Conservation (phyloP, 192 early-diverging fungal genomes). For the Linnemannia elongata region DNA sequence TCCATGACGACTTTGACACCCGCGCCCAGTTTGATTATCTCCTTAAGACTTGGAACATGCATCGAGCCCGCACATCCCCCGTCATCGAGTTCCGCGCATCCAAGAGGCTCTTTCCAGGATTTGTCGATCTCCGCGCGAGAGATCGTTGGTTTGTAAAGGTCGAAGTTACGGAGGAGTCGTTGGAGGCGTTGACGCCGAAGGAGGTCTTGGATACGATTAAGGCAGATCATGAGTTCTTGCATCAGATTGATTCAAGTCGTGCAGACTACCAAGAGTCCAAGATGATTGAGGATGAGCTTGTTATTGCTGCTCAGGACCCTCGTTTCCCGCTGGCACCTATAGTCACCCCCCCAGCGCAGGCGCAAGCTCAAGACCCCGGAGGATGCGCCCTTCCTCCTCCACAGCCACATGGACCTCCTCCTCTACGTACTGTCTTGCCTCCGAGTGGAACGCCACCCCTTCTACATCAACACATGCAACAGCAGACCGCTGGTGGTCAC, state of each 20-base stretch:
- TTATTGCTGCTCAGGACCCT: not conserved
- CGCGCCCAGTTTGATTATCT: conserved; percentile 16
- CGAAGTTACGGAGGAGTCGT: not conserved
- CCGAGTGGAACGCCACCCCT: too few relatives aligned
- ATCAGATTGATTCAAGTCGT: not conserved
- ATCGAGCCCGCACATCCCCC: conserved; percentile 10
- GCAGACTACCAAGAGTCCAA: not conserved
- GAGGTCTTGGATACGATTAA: not conserved
- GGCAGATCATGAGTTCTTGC: not conserved
- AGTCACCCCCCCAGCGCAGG: too few relatives aligned
- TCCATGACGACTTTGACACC: not conserved
- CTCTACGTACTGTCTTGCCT: too few relatives aligned
- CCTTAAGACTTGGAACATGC: conserved; percentile 8
- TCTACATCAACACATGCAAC: too few relatives aligned
- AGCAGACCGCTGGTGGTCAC: too few relatives aligned
- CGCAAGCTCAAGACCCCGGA: too few relatives aligned
- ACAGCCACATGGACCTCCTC: too few relatives aligned
- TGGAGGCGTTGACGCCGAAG: not conserved
- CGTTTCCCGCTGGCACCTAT: not conserved
- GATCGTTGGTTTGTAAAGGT: conserved; percentile 6
- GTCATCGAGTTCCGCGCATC: conserved; percentile 12
- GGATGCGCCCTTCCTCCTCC: too few relatives aligned
- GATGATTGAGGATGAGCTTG: conserved; percentile 9
- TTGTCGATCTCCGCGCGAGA: not conserved
- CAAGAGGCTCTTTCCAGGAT: not conserved